Conservation (phyloP, 768 basidiomycete species). For the Collybiopsis confluens region DNA sequence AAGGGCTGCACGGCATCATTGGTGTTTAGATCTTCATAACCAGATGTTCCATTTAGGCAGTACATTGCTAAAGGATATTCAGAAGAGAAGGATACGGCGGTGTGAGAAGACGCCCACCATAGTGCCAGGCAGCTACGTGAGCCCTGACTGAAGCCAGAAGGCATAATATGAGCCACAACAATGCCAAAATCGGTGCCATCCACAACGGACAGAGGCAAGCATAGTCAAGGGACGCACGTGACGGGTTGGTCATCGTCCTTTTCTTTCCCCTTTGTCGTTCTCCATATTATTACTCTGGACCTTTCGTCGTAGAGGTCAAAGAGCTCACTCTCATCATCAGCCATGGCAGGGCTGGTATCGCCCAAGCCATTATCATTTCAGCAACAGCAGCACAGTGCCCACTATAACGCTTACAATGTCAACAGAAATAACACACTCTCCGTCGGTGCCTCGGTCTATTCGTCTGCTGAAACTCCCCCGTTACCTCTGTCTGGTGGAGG, state of each 20-base stretch:
- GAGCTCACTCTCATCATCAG: conserved; percentile 4
- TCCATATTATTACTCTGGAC: background rate
- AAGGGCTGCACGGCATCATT: conserved; percentile 29
- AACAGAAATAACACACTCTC: conserved; percentile 34
- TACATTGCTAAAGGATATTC: conserved; percentile 7
- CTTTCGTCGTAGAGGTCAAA: background rate
- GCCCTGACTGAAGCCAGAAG: background rate
- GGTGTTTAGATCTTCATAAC: conserved; percentile 25
- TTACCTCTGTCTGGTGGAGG: conserved; percentile 33
- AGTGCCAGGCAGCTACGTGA: conserved; percentile 12
- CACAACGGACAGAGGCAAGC: background rate
- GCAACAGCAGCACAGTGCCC: conserved; percentile 46
- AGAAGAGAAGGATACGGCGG: too few relatives aligned
- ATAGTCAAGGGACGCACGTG: background rate
- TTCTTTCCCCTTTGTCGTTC: background rate
- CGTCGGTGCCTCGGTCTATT: conserved; percentile 5
- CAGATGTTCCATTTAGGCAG: conserved; percentile 15
- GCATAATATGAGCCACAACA: background rate
- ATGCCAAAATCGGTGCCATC: background rate
- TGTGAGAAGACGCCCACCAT: background rate
- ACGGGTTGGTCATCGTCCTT: background rate
- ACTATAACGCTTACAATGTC: conserved; percentile 53
- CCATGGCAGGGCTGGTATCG: conserved; percentile 62
- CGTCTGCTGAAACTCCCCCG: conserved; percentile 63
- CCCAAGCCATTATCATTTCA: conserved; percentile 61